A percentile compares a stretch with the other conserved stretches of the same genome.
Conservation (phyloP, 192 early-diverging fungal species). For the Gonapodya prolifera region DNA sequence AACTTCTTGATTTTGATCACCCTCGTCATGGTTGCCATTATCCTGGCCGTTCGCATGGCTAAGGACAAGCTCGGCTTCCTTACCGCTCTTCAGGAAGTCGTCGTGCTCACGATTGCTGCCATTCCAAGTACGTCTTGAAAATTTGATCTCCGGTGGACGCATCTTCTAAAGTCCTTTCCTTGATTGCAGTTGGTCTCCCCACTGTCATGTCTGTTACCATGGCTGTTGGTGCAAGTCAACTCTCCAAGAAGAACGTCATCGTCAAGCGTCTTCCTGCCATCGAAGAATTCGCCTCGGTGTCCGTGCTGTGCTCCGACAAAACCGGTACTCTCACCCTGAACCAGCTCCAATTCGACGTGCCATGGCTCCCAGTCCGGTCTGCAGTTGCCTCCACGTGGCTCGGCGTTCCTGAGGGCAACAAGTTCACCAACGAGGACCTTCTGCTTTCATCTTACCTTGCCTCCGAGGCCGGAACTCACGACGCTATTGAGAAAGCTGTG, state of each 20-base stretch:
- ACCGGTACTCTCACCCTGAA: constrained; percentile 86
- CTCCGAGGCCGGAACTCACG: constrained; percentile 76
- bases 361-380: constrained; percentile 30
- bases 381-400: not conserved
- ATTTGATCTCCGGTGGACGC: too few relatives aligned
- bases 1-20: constrained; percentile 85
- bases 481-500: constrained; percentile 79
- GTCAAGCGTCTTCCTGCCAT: constrained; percentile 89
- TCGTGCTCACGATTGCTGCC: constrained; percentile 84
- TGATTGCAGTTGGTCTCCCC: constrained; percentile 54
- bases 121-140: constrained; percentile 44
- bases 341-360: constrained; percentile 81
- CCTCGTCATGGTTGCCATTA: constrained; percentile 56
- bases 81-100: constrained; percentile 43
- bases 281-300: constrained; percentile 81
- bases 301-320: constrained; percentile 73
- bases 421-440: constrained; percentile 62
- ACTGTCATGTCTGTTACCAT: constrained; percentile 90
- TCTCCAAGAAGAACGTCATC: constrained; percentile 83
- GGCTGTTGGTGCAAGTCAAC: constrained; percentile 77
- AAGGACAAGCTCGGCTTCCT: constrained; percentile 28
- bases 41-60: constrained; percentile 56
- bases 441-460: constrained; percentile 62
- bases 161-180: too few relatives aligned
- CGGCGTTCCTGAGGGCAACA: constrained; percentile 6